These are phyloP conservation scores for Globisporangium emineosum DNA, from an alignment of 352 stramenopile species.

Conservation along the genomic window DNA sequence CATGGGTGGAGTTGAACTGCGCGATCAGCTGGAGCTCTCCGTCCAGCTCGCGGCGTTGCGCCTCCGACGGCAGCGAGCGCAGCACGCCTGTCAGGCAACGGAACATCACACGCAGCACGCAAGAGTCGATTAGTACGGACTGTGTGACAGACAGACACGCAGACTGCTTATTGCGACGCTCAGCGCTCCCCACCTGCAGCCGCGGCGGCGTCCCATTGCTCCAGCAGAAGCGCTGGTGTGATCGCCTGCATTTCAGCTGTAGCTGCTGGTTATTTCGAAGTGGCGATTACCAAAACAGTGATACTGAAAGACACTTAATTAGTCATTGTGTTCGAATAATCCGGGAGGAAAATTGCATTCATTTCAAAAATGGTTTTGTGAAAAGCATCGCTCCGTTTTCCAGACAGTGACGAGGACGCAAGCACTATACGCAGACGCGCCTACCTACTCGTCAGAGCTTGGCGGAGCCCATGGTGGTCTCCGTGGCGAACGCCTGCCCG, in stretches of 20 bases:
- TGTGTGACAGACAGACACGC: not conserved
- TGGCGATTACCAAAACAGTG: not conserved
- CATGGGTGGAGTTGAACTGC: constrained; percentile 44
- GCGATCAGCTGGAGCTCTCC: constrained; percentile 33
- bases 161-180: not conserved
- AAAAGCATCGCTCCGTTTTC: too few species aligned
- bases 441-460: too few species aligned
- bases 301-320: too few species aligned
- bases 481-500: constrained; percentile 55
- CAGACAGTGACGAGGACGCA: too few species aligned
- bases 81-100: constrained; percentile 27
- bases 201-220: constrained; percentile 22
- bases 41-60: constrained; percentile 28
- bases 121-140: not conserved
- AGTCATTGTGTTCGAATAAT: too few species aligned
- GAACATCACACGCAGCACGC: not conserved
- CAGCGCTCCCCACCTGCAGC: constrained; percentile 10
- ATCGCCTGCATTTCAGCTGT: not conserved
- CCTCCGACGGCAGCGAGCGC: constrained; percentile 34
- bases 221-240: constrained; percentile 14
- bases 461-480: constrained; percentile 32
- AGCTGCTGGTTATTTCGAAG: not conserved
- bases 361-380: too few species aligned
- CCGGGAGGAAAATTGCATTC: too few species aligned
- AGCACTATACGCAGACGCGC: too few species aligned